phyloP scores from a whole-genome alignment of 164 flowering plant genomes.

The Hamamelis virginiana region DNA sequence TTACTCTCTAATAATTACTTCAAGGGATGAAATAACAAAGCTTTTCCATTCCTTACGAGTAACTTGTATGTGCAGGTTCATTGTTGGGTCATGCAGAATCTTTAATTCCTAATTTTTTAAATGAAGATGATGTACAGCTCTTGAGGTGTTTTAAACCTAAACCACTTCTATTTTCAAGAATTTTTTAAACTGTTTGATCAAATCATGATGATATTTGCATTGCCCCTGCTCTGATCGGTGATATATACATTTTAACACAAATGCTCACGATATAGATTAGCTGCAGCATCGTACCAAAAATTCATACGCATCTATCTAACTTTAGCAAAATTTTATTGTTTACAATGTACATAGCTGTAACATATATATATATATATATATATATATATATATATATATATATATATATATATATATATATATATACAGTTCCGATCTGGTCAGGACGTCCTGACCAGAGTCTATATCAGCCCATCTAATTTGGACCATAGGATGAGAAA shows the following conservation, averaged over 20 bases:
- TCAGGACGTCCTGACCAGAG: too few species aligned
- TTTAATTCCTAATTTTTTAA: constrained; percentile 66
- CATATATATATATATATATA: too few species aligned
- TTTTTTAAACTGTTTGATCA: background rate
- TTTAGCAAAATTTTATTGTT: too few species aligned
- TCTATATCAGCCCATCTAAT: too few species aligned
- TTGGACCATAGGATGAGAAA: too few species aligned
- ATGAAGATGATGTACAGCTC: constrained; percentile 87
- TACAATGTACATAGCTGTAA: too few species aligned
- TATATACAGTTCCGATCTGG: too few species aligned
- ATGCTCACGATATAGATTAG: too few species aligned
- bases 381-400: too few species aligned
- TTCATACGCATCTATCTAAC: too few species aligned
- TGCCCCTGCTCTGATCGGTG: background rate
- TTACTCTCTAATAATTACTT: constrained; percentile 8
- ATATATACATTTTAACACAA: too few species aligned
- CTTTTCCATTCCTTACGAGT: constrained; percentile 6
- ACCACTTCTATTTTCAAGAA: background rate
- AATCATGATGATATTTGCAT: background rate
- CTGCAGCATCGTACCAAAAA: background rate
- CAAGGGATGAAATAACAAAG: background rate
- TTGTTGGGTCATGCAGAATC: constrained; percentile 83
- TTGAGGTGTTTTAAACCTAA: constrained; percentile 53
- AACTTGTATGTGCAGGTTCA: constrained; percentile 59
- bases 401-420: too few species aligned